phyloP scores from a whole-genome alignment of 2,329 filamentous ascomycete species.

The Fusarium miscanthi region DNA sequence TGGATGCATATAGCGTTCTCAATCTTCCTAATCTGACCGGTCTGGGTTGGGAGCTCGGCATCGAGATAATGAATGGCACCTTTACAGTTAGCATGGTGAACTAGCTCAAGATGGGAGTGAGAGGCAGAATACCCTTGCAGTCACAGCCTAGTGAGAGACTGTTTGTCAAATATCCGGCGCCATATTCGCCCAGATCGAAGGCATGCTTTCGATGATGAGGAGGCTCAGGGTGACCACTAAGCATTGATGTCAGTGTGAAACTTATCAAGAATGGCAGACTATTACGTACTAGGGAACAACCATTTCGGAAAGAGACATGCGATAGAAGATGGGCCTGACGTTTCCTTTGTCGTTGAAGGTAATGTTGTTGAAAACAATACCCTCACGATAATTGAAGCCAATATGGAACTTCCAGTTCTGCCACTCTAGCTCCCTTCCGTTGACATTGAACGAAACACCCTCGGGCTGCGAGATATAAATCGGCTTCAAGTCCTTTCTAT shows the following conservation, averaged over 20 bases:
- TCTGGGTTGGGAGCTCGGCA: constrained; percentile 82
- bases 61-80: constrained; percentile 85
- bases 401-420: constrained; percentile 95
- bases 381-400: constrained; percentile 94
- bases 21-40: constrained; percentile 79
- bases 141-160: constrained; percentile 80
- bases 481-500: constrained; percentile 82
- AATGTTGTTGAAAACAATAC: constrained; percentile 90
- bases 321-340: constrained; percentile 84
- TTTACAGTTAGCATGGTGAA: background rate
- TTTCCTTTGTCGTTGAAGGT: constrained; percentile 87
- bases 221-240: constrained; percentile 75
- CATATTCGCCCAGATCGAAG: constrained; percentile 84
- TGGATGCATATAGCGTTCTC: constrained; percentile 97
- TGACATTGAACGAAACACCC: constrained; percentile 85
- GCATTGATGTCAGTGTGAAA: background rate
- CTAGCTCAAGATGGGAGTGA: too few relatives aligned
- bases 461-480: constrained; percentile 90
- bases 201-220: constrained; percentile 86
- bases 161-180: constrained; percentile 86
- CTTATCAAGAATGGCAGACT: accelerated
- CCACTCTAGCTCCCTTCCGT: constrained; percentile 80
- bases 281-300: constrained; percentile 76
- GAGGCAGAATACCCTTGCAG: constrained; percentile 75
- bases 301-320: constrained; percentile 91